Evolutionary conservation across 768 basidiomycete species (phyloP).

Genomic region (Boletus rubropictus): DNA sequence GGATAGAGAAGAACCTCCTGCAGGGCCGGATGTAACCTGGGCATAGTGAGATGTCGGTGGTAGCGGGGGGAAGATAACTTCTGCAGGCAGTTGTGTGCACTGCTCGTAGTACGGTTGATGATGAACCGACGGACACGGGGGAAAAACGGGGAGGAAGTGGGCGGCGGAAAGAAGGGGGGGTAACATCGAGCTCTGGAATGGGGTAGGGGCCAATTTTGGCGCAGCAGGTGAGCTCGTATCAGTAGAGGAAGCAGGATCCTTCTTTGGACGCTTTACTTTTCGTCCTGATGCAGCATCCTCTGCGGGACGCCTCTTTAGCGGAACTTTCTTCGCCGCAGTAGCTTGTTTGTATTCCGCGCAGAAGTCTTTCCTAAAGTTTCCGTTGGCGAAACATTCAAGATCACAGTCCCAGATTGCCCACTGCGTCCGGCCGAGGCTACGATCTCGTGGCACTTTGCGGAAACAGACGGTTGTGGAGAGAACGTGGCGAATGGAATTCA

Average conservation of each 20-base stretch:
- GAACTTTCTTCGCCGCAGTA: conserved; percentile 24
- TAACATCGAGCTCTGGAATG: conserved; percentile 15
- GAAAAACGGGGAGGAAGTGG: conserved; percentile 39
- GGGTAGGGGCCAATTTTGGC: conserved; percentile 17
- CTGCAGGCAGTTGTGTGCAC: conserved; percentile 50
- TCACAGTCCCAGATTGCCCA: conserved; percentile 88
- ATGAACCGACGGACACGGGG: conserved; percentile 51
- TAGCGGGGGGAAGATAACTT: conserved; percentile 69
- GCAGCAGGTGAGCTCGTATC: conserved; percentile 21
- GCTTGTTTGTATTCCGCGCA: conserved; percentile 36
- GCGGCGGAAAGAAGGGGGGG: conserved; percentile 21
- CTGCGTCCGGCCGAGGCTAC: conserved; percentile 71
- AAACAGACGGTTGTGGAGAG: conserved; percentile 89
- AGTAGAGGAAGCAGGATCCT: conserved; percentile 24
- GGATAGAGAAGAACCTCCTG: conserved; percentile 14
- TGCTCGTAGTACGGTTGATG: conserved; percentile 73
- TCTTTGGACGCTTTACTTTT: conserved; percentile 46
- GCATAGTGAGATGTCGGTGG: conserved; percentile 47
- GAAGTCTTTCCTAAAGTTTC: conserved; percentile 69
- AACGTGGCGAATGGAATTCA: conserved; percentile 97
- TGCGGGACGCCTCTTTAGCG: conserved; percentile 35
- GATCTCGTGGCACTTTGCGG: conserved; percentile 75
- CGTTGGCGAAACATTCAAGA: conserved; percentile 74
- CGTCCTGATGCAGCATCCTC: conserved; percentile 36
- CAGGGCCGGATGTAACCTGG: conserved; percentile 20